Percentiles rank a stretch among this genome's conserved stretches.
phyloP scores from a whole-genome alignment of 2,329 filamentous ascomycete genomes.

The Byssoonygena ceratinophila region DNA sequence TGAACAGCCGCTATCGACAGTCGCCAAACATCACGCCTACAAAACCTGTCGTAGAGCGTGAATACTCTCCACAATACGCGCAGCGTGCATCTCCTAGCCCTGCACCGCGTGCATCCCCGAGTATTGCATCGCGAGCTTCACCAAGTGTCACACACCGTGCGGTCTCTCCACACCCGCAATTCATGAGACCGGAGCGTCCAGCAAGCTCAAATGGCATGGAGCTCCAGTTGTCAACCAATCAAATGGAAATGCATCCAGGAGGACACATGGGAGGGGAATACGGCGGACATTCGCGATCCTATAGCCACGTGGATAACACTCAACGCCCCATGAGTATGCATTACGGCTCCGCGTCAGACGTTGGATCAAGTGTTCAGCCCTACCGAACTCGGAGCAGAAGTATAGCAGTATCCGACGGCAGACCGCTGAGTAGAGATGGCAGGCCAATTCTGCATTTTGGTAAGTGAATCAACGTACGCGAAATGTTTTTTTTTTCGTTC shows the following conservation, averaged over 20 bases:
- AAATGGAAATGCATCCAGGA: slow-evolving; percentile 48
- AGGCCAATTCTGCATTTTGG: slow-evolving; percentile 84
- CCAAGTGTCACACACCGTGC: slow-evolving; percentile 34
- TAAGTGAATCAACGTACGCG: slow-evolving; percentile 44
- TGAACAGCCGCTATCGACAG: slow-evolving; percentile 32
- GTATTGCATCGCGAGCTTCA: slow-evolving; percentile 32
- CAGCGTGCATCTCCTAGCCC: slow-evolving; percentile 34
- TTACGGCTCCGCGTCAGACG: slow-evolving; percentile 33
- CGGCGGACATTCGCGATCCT: slow-evolving; percentile 20
- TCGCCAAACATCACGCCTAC: slow-evolving; percentile 20
- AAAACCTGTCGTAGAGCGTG: slow-evolving; percentile 26
- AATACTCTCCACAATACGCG: slow-evolving; percentile 34
- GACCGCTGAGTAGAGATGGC: slow-evolving; percentile 76
- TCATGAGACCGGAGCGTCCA: slow-evolving; percentile 41
- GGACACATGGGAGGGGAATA: slow-evolving; percentile 27
- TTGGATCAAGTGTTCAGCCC: slow-evolving; percentile 40
- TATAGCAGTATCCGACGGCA: slow-evolving; percentile 60
- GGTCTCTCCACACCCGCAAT: slow-evolving; percentile 45
- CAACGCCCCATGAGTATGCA: slow-evolving; percentile 43
- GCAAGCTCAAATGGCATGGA: slow-evolving; percentile 50
- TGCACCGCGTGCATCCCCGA: slow-evolving; percentile 34
- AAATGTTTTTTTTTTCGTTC: not conserved
- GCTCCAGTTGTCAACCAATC: slow-evolving; percentile 51
- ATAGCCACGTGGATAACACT: slow-evolving; percentile 41
- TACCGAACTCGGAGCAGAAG: slow-evolving; percentile 63